Base-by-base conservation (phyloP, 257 asterid genomes). In the Apocynum venetum region DNA sequence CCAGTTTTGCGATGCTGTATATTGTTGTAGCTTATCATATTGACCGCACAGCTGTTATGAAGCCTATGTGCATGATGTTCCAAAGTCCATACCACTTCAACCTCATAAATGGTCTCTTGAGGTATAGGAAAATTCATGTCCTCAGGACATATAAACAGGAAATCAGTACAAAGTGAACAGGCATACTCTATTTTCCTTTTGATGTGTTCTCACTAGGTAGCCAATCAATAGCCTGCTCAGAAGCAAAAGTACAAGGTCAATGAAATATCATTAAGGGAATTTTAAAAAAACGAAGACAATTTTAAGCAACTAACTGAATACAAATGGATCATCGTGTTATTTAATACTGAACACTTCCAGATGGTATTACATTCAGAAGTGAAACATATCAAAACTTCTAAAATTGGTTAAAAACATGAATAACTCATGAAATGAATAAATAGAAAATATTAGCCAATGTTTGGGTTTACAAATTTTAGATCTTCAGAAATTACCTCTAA, bases 201-300 rank as follows among this genome's bases (percentile, higher is more conserved):
- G 71, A 65, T 14, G 48, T 38, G 6, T 41, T 17, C 25, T 38
- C 71, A 38, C 71, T 38, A 38, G 71, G 48, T 38, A 36, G 25
- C 71, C 71, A 65, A 38, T 38, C 48, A 65, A 65, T 65, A 65
- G 48, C 71, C 71, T 65, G 71, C 71, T 12, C 71, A 14, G n/a
- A 65, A 38, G 64, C 25, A 36, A 65, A 9, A 17, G 20, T 4
- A 38, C 31, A 65, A 36, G 47, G 46, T 65, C 19, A 40, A 65
- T n/a, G 38, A 59, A 59, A 59, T 6, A 65, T 38, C 48, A 65
- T 36, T 12, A 15, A 6, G 71, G 63, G 71, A 63, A 31, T 63
- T 19, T n/a, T 10, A 63, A 12, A 38, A 38, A 65, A 12, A 20
- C 6, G 1, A 64, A 14, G 19, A 11, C 69, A 35, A 63, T 13